Conservation (phyloP, 257 asterid species). For the Haberlea rhodopensis region DNA sequence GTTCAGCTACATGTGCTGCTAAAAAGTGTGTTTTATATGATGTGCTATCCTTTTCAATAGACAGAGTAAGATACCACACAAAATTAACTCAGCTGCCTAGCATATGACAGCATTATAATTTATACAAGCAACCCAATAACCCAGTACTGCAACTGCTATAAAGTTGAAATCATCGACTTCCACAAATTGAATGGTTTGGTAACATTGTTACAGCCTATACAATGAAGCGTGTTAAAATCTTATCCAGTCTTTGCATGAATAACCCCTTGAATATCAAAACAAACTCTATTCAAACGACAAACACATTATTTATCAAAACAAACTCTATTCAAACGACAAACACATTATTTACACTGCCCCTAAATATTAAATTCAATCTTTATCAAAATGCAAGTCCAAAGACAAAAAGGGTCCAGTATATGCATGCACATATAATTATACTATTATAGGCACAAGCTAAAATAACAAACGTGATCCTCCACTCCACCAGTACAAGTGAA, state of each 20-base stretch:
- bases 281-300: slow-evolving; percentile 5
- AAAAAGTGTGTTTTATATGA: neutral
- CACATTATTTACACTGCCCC: neutral
- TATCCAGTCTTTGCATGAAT: slow-evolving; percentile 5
- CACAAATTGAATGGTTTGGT: too few species aligned
- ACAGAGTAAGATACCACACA: neutral
- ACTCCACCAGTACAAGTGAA: too few species aligned
- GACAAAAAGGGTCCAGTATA: neutral
- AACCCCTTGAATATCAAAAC: neutral
- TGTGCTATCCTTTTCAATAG: neutral
- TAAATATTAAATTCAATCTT: neutral
- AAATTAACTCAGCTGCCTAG: neutral
- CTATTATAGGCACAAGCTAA: neutral
- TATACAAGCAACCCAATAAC: too few species aligned
- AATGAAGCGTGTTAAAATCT: too few species aligned
- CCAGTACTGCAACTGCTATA: too few species aligned
- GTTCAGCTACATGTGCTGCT: neutral
- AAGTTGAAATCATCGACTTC: too few species aligned
- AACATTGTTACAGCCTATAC: too few species aligned
- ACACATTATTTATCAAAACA: neutral
- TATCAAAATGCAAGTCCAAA: neutral
- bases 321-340: neutral
- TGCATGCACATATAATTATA: too few species aligned
- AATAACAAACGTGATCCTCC: neutral
- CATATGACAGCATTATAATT: neutral